Percentiles rank a stretch among this genome's conserved stretches.
phyloP scores from a whole-genome alignment of 1,139 yeast species.

The Zygosaccharomyces sapae region DNA sequence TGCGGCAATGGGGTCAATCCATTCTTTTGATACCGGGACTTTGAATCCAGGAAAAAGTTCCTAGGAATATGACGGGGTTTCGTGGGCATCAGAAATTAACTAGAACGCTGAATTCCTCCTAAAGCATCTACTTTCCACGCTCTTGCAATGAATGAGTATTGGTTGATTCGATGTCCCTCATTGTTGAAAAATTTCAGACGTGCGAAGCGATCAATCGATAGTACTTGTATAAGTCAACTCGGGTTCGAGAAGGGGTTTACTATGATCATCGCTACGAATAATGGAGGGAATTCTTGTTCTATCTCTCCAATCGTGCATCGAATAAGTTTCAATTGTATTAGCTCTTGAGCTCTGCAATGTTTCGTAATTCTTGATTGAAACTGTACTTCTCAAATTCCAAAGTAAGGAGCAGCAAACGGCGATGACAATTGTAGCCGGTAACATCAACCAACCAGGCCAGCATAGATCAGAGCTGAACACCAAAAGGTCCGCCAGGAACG shows the following conservation, averaged over 20 bases:
- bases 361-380: slow-evolving; percentile 43
- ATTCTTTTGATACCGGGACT: slow-evolving; percentile 3
- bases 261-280: background rate
- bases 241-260: slow-evolving; percentile 8
- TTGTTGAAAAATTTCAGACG: slow-evolving; percentile 2
- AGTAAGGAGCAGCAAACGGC: slow-evolving; percentile 25
- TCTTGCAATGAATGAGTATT: background rate
- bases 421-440: slow-evolving; percentile 55
- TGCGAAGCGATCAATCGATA: slow-evolving; percentile 6
- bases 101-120: background rate
- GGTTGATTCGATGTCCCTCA: background rate
- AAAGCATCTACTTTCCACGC: background rate
- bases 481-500: slow-evolving; percentile 51
- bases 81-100: background rate
- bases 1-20: slow-evolving; percentile 16
- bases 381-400: slow-evolving; percentile 46
- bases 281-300: background rate
- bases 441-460: slow-evolving; percentile 69
- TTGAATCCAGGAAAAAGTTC: background rate
- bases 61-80: background rate
- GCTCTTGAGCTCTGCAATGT: slow-evolving; percentile 13
- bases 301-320: slow-evolving; percentile 11
- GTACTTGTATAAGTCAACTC: slow-evolving; percentile 10
- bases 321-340: slow-evolving; percentile 16
- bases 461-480: slow-evolving; percentile 55